These are phyloP conservation scores for Agrostemma githago DNA, from an alignment of 148 eudicot species.

Conservation along the genomic window DNA sequence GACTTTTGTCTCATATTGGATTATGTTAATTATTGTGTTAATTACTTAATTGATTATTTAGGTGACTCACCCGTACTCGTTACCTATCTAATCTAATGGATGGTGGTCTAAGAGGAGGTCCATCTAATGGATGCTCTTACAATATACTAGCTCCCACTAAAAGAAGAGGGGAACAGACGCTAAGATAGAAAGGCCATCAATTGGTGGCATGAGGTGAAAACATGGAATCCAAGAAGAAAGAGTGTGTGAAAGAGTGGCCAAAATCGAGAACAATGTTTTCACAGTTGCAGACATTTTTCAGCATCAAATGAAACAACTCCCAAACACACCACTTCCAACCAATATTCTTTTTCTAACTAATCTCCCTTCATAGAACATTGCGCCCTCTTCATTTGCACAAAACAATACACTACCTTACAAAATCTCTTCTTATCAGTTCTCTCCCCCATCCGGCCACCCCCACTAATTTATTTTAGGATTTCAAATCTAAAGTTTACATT, in stretches of 20 bases:
- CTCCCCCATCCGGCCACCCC: not conserved
- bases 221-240: constrained; percentile 21
- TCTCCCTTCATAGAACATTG: not conserved
- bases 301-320: constrained; percentile 11
- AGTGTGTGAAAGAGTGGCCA: not conserved
- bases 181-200: not conserved
- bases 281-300: constrained; percentile 8
- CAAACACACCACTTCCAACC: constrained; percentile 23
- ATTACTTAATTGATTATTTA: too few species aligned
- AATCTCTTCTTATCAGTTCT: not conserved
- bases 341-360: constrained; percentile 16
- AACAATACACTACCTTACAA: constrained; percentile 13
- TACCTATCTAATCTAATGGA: too few species aligned
- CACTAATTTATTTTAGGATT: not conserved
- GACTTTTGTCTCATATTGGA: too few species aligned
- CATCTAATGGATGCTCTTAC: too few species aligned
- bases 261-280: constrained; percentile 17
- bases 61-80: too few species aligned
- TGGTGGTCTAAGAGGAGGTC: too few species aligned
- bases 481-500: too few species aligned
- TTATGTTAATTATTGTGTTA: too few species aligned
- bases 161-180: not conserved
- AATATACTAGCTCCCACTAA: not conserved
- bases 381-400: not conserved
- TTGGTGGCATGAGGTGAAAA: not conserved